Evolutionary conservation across 768 basidiomycete species (phyloP).

Genomic region (Calocybe gangraenosa): DNA sequence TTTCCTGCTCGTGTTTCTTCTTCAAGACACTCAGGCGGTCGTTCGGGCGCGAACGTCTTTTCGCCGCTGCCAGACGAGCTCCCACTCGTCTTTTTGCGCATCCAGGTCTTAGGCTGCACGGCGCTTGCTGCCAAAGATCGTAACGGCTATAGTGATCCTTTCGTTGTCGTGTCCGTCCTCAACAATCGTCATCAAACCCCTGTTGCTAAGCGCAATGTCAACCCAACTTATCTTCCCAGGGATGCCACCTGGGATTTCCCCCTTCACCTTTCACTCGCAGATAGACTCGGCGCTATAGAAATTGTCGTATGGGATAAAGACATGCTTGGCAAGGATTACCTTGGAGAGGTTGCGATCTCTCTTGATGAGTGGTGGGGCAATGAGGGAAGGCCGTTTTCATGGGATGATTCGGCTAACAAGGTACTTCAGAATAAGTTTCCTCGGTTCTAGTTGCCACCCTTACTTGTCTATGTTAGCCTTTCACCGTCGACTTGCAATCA

Average conservation of each 20-base stretch:
- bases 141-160: constrained; percentile 77
- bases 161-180: constrained; percentile 51
- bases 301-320: constrained; percentile 95
- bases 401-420: constrained; percentile 62
- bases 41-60: background rate
- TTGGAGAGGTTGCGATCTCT: constrained; percentile 80
- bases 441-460: too few relatives aligned
- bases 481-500: constrained; percentile 32
- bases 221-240: constrained; percentile 60
- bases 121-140: constrained; percentile 61
- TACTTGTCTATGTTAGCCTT: constrained; percentile 2
- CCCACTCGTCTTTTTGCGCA: constrained; percentile 61
- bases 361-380: constrained; percentile 72
- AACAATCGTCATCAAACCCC: constrained; percentile 66
- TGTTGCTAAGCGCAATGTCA: constrained; percentile 65
- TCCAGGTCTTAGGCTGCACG: constrained; percentile 65
- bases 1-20: constrained; percentile 27
- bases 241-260: constrained; percentile 91
- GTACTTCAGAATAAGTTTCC: too few relatives aligned
- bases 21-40: constrained; percentile 19
- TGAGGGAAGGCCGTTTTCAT: constrained; percentile 39
- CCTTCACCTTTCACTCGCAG: constrained; percentile 71
- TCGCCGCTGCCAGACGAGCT: constrained; percentile 20
- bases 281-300: constrained; percentile 71
- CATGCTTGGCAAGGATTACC: constrained; percentile 83